Conservation (phyloP, 2,329 filamentous ascomycete species). For the Nigrospora sphaerica region DNA sequence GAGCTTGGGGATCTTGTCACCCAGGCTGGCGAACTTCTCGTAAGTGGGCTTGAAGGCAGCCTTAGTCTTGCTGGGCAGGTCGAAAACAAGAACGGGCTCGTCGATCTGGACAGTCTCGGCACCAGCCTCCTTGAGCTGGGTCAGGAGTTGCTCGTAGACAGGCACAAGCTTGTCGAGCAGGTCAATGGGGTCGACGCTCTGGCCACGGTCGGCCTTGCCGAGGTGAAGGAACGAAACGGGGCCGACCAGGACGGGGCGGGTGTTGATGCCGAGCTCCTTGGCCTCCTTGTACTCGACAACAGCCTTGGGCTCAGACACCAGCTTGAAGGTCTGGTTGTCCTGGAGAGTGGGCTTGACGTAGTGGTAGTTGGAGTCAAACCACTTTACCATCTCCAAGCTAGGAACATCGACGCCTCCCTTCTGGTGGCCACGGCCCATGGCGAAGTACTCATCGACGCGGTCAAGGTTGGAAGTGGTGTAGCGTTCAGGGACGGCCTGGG, state of each 20-base stretch:
- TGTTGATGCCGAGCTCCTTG: constrained; percentile 90
- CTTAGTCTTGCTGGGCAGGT: constrained; percentile 85
- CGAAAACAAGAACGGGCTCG: constrained; percentile 93
- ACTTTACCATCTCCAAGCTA: constrained; percentile 98
- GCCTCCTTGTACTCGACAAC: constrained; percentile 92
- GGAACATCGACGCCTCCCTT: constrained; percentile 91
- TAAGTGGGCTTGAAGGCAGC: constrained; percentile 97
- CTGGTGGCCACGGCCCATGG: constrained; percentile 98
- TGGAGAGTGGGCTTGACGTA: constrained; percentile 99
- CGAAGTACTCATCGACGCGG: constrained; percentile 94
- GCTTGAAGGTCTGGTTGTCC: constrained; percentile 94
- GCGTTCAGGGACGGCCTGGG: constrained; percentile 78
- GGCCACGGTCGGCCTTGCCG: constrained; percentile 95
- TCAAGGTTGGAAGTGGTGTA: constrained; percentile 88
- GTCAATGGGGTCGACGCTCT: constrained; percentile 87
- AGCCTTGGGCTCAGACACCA: constrained; percentile 82
- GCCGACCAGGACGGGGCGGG: constrained; percentile 89
- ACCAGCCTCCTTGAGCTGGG: constrained; percentile 91
- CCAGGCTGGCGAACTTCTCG: constrained; percentile 74
- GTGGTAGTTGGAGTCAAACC: constrained; percentile 99
- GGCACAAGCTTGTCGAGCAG: constrained; percentile 90
- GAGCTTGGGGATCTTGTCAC: constrained; percentile 76
- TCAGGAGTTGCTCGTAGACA: constrained; percentile 87
- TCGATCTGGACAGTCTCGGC: constrained; percentile 97
- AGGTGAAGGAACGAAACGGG: constrained; percentile 97